A percentile compares a stretch with the other conserved stretches of the same genome.
Conservation (phyloP, 2,329 filamentous ascomycete genomes). For the Arachnomyces sp. region DNA sequence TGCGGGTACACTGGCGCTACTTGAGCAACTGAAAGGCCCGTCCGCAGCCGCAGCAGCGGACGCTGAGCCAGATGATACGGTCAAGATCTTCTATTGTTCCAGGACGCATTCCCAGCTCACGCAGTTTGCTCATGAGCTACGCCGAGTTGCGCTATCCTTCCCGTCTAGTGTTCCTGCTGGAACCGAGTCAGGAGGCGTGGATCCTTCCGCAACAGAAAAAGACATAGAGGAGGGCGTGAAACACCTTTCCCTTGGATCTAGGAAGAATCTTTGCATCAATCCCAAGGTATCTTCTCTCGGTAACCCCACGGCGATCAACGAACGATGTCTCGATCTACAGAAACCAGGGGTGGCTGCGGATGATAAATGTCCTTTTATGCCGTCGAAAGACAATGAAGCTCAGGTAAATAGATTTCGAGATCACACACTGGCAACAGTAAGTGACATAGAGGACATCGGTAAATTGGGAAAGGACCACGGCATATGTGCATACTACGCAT, state of each 20-base stretch:
- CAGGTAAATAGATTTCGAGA: constrained; percentile 77
- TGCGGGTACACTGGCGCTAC: constrained; percentile 63
- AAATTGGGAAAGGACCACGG: constrained; percentile 66
- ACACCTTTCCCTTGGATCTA: constrained; percentile 72
- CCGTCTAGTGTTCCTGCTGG: constrained; percentile 59
- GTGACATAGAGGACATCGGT: constrained; percentile 88
- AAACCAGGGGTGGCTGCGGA: constrained; percentile 55
- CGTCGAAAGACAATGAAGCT: constrained; percentile 64
- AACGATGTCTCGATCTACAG: constrained; percentile 83
- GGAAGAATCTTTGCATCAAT: constrained; percentile 87
- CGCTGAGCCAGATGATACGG: constrained; percentile 51
- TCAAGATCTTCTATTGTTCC: constrained; percentile 88
- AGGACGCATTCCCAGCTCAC: constrained; percentile 86
- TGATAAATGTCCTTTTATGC: constrained; percentile 67
- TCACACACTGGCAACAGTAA: constrained; percentile 69
- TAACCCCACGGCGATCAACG: constrained; percentile 74
- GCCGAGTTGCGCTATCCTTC: constrained; percentile 56
- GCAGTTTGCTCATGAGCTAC: constrained; percentile 77
- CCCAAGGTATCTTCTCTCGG: constrained; percentile 64
- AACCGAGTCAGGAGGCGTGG: constrained; percentile 16
- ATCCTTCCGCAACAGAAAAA: constrained; percentile 7
- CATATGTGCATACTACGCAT: constrained; percentile 95
- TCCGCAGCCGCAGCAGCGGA: constrained; percentile 30
- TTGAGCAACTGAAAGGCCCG: constrained; percentile 56
- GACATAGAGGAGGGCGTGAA: constrained; percentile 56